Base-by-base conservation (phyloP, 176 grass and related monocot species). In the Carex myosuroides region DNA sequence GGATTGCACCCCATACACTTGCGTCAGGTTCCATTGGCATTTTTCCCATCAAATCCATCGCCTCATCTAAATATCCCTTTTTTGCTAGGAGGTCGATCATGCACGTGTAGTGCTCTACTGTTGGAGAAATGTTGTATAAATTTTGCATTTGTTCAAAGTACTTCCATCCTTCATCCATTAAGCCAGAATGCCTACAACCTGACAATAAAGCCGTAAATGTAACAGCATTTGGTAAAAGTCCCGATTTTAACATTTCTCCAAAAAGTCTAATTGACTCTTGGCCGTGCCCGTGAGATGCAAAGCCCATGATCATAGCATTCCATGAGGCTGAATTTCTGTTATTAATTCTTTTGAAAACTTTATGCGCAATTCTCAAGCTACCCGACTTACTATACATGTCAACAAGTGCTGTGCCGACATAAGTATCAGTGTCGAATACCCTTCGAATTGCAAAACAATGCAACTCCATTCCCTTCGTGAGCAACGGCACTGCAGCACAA, bases 51-150 rank as follows among this genome's bases (percentile, higher is more conserved):
- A 97, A 92, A 79, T 94, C 90, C 91, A 87, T 86, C 5, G 92
- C 94, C 83, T 97, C 94, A 66, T 97, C 94, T 4, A 97, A 87
- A 83, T 90, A 97, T 2, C 94, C 94, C 4, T 79, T 78, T 70
- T 92, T 88, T 6, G 94, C 83, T 69, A 97, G 87, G 17, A 97
- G 90, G 84, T 97, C 90, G 41, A 97, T 89, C 94, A 97, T 97
- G 91, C 94, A 97, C 4, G 94, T 89, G 60, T 88, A 92, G 62
- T 97, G 88, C 83, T 94, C 94, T 2, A 87, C 29, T 0, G 92
- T 90, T 42, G 90, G 91, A 13, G 80, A 80, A 52, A 92, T 89
- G 4, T 88, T 88, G 32, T 89, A 92, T 33, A 37, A 82, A 18
- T 21, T 83, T 87, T 92, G 64, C 94, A 97, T 92, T 79, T 32